Conservation (phyloP, 106 monocot species). For the Platanthera zijinensis region DNA sequence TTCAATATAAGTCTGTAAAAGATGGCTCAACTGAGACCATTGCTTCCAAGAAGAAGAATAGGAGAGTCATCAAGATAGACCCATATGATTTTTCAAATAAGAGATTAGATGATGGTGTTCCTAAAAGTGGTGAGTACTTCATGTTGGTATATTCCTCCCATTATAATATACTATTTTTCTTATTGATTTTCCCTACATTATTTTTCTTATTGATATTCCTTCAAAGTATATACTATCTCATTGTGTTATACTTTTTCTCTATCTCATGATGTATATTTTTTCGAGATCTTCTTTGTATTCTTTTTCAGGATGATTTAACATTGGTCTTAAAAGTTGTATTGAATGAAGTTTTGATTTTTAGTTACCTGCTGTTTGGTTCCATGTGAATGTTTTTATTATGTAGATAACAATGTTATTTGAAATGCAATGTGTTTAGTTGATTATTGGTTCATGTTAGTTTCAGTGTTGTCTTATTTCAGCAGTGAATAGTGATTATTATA, state of each 20-base stretch:
- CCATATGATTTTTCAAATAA: conserved; percentile 75
- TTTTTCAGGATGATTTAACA: neutral
- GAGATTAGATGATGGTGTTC: conserved; percentile 38
- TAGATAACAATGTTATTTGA: no score
- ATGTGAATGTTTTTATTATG: no score
- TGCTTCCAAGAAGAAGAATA: conserved; percentile 38
- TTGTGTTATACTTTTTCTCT: neutral
- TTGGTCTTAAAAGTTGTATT: neutral
- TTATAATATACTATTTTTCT: conserved; percentile 7
- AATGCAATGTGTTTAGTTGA: no score
- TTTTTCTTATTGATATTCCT: conserved; percentile 8
- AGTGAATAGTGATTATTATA: no score
- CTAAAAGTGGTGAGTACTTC: conserved; percentile 26
- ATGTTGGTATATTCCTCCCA: neutral
- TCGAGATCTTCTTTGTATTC: neutral
- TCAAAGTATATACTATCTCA: neutral
- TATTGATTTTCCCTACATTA: neutral
- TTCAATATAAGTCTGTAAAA: conserved; percentile 21
- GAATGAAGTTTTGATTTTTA: neutral
- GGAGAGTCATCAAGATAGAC: conserved; percentile 54
- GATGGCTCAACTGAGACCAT: conserved; percentile 18
- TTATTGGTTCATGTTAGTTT: no score
- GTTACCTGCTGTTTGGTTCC: neutral
- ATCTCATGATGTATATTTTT: neutral
- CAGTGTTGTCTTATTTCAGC: no score